These are phyloP conservation scores for Aspergillus wentii DNA, from an alignment of 495 filamentous ascomycete species.

Conservation along the genomic window DNA sequence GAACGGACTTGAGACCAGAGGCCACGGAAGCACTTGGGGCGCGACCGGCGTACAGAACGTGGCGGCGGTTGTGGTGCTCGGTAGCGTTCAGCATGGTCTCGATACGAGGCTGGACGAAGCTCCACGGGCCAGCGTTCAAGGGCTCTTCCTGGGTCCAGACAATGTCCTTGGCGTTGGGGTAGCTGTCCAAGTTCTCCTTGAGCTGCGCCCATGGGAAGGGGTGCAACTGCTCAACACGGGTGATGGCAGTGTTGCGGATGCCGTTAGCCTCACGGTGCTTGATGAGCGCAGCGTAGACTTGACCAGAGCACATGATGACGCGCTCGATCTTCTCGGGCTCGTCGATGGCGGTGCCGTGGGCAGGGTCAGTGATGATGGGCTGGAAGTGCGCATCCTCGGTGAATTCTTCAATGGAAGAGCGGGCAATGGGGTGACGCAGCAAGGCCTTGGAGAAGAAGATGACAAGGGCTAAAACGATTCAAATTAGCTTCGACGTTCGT, in stretches of 20 bases:
- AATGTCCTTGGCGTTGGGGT: slow-evolving; percentile 94
- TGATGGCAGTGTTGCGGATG: slow-evolving; percentile 85
- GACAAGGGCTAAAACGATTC: slow-evolving; percentile 64
- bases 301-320: slow-evolving; percentile 89
- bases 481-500: slow-evolving; percentile 19
- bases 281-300: slow-evolving; percentile 84
- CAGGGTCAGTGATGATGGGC: slow-evolving; percentile 89
- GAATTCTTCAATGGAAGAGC: slow-evolving; percentile 86
- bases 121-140: slow-evolving; percentile 93
- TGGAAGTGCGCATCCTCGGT: slow-evolving; percentile 87
- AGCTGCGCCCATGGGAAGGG: slow-evolving; percentile 98
- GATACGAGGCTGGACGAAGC: slow-evolving; percentile 89
- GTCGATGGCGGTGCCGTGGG: slow-evolving; percentile 69
- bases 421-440: slow-evolving; percentile 85
- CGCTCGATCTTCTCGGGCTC: slow-evolving; percentile 85
- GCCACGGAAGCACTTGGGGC: slow-evolving; percentile 87
- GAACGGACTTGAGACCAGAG: slow-evolving; percentile 81
- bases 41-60: slow-evolving; percentile 95
- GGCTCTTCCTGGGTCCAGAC: slow-evolving; percentile 98
- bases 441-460: slow-evolving; percentile 97
- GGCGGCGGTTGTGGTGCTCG: slow-evolving; percentile 82
- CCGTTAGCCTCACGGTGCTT: slow-evolving; percentile 85
- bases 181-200: slow-evolving; percentile 89
- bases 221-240: slow-evolving; percentile 93
- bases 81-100: slow-evolving; percentile 94